phyloP scores from a whole-genome alignment of 306 rosid genomes.

The Dryas drummondii region DNA sequence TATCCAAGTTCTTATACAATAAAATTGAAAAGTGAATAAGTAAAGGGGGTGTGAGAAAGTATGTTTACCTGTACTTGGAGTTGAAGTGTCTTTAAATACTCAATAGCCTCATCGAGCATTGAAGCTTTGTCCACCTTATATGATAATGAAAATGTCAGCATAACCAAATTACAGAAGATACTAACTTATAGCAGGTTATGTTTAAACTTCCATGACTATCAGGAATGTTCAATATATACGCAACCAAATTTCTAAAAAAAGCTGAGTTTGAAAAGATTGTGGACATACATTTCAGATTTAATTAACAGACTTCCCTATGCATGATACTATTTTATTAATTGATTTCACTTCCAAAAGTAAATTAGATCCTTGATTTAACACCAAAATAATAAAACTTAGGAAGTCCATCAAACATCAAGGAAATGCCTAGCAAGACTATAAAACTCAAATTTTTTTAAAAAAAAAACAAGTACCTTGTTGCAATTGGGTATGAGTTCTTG shows the following conservation, averaged over 20 bases:
- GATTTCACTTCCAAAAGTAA: conserved; percentile 20
- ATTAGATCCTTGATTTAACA: conserved; percentile 18
- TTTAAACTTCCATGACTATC: conserved; percentile 12
- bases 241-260: conserved; percentile 20
- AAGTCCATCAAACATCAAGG: conserved; percentile 15
- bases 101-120: conserved; percentile 93
- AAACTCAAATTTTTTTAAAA: too few species aligned
- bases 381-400: conserved; percentile 11
- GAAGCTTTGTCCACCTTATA: conserved; percentile 86
- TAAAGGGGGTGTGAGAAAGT: conserved; percentile 8
- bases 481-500: conserved; percentile 94
- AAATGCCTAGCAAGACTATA: conserved; percentile 12
- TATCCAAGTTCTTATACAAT: conserved; percentile 13
- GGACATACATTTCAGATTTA: conserved; percentile 14
- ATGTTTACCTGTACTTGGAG: conserved; percentile 72
- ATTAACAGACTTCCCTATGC: conserved; percentile 2
- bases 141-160: conserved; percentile 29
- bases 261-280: conserved; percentile 6
- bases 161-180: conserved; percentile 12
- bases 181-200: not conserved
- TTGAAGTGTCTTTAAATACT: conserved; percentile 83
- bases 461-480: conserved; percentile 57
- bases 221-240: conserved; percentile 5
- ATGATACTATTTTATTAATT: conserved; percentile 13
- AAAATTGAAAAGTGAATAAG: conserved; percentile 11